Conservation (phyloP, 2,329 filamentous ascomycete genomes). For the Scedosporium aurantiacum region DNA sequence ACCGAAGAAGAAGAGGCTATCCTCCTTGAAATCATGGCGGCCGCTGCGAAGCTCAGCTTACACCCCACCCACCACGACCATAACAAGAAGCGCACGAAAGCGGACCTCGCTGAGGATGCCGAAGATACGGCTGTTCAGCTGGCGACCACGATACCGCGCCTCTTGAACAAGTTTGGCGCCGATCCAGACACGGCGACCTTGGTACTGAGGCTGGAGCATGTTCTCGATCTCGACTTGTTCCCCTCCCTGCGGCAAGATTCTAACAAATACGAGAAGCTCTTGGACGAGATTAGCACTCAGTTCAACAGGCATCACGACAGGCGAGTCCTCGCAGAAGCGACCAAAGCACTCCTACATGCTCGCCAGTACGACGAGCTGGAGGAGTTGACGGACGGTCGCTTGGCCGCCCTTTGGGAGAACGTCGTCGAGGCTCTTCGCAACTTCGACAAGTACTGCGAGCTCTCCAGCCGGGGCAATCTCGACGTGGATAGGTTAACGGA, state of each 20-base stretch:
- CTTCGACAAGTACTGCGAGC: conserved; percentile 58
- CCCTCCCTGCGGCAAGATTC: conserved; percentile 81
- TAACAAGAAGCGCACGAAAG: conserved; percentile 42
- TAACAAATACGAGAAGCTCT: conserved; percentile 63
- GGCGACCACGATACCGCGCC: conserved; percentile 66
- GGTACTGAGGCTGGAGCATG: conserved; percentile 75
- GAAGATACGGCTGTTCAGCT: conserved; percentile 71
- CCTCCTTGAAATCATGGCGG: conserved; percentile 75
- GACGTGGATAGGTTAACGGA: conserved; percentile 53
- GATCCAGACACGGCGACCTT: conserved; percentile 74
- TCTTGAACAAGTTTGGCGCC: conserved; percentile 91
- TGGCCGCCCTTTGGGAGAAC: conserved; percentile 79
- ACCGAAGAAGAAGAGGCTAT: conserved; percentile 69
- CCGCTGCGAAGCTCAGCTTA: conserved; percentile 66
- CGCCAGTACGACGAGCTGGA: conserved; percentile 79
- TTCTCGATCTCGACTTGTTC: conserved; percentile 78
- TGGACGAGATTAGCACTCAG: conserved; percentile 89
- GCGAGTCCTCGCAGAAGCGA: conserved; percentile 73
- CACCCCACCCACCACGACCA: conserved; percentile 55
- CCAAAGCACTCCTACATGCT: conserved; percentile 71
- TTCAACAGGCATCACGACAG: conserved; percentile 88
- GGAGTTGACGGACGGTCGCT: conserved; percentile 70
- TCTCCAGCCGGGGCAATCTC: conserved; percentile 61
- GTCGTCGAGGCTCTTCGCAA: conserved; percentile 61
- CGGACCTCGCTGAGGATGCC: conserved; percentile 58